A percentile compares a stretch with the other conserved stretches of the same genome.
Conservation (phyloP, 2,329 filamentous ascomycete species). For the Elsinoe ampelina region DNA sequence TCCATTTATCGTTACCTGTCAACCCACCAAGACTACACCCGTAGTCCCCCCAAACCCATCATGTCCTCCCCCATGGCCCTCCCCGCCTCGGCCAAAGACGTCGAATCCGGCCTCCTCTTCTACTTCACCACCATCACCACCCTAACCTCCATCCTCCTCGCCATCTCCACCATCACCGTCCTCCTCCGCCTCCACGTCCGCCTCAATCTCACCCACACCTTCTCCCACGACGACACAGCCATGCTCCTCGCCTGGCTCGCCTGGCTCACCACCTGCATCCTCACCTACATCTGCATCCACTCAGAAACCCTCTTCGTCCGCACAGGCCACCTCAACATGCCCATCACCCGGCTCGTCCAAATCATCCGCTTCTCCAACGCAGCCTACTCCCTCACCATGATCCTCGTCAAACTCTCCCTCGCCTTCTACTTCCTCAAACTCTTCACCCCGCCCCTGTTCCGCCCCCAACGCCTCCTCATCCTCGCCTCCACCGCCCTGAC, state of each 20-base stretch:
- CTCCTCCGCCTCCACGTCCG: slow-evolving; percentile 27
- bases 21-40: not conserved
- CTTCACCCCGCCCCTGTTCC: slow-evolving; percentile 21
- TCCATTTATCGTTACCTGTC: slow-evolving; percentile 10
- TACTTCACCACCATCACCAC: not conserved
- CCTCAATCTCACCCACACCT: slow-evolving; percentile 23
- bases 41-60: not conserved
- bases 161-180: slow-evolving; percentile 27
- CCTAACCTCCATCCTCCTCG: slow-evolving; percentile 19
- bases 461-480: slow-evolving; percentile 36
- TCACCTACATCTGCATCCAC: slow-evolving; percentile 18
- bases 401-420: slow-evolving; percentile 34
- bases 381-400: slow-evolving; percentile 35
- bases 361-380: slow-evolving; percentile 35
- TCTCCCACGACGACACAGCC: slow-evolving; percentile 28
- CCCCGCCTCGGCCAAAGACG: slow-evolving; percentile 1
- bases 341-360: slow-evolving; percentile 41
- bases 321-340: slow-evolving; percentile 37
- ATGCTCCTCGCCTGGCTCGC: slow-evolving; percentile 27
- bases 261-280: slow-evolving; percentile 22
- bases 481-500: slow-evolving; percentile 42
- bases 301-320: slow-evolving; percentile 29
- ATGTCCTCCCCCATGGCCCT: slow-evolving; percentile 14
- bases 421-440: slow-evolving; percentile 33
- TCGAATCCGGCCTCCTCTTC: slow-evolving; percentile 7